Evolutionary conservation across 495 filamentous ascomycete genomes (phyloP).

Genomic region (Penicillium steckii): DNA sequence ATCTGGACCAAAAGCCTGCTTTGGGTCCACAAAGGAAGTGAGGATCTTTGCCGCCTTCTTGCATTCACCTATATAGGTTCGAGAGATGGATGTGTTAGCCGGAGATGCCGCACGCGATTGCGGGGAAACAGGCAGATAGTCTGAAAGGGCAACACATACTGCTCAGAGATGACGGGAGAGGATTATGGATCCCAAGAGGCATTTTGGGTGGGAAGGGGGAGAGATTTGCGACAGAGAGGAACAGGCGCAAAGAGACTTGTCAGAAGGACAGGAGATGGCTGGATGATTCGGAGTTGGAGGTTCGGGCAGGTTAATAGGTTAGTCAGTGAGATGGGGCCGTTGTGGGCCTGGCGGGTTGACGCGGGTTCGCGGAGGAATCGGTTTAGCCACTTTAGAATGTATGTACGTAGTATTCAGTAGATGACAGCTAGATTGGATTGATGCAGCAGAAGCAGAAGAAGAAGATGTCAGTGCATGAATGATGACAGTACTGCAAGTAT

Average conservation of each 20-base stretch:
- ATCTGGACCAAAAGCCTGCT: conserved; percentile 92
- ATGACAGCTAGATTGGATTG: too few relatives aligned
- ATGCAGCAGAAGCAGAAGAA: too few relatives aligned
- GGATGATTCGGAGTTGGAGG: conserved; percentile 20
- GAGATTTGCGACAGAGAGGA: conserved; percentile 5
- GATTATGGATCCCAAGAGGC: conserved; percentile 67
- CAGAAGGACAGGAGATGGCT: conserved; percentile 12
- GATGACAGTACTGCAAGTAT: too few relatives aligned
- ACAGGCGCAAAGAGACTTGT: too few relatives aligned
- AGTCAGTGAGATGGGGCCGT: conserved; percentile 30
- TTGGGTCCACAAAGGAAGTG: conserved; percentile 90
- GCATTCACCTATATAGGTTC: conserved; percentile 66
- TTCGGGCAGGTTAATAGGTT: too few relatives aligned
- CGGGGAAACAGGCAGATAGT: conserved; percentile 32
- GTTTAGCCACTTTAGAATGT: too few relatives aligned
- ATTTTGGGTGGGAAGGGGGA: conserved; percentile 32
- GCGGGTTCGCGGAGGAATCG: conserved; percentile 19
- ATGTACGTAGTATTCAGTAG: too few relatives aligned
- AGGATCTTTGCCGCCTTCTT: conserved; percentile 92
- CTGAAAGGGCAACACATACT: conserved; percentile 44
- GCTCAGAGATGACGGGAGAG: conserved; percentile 62
- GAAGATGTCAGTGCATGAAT: too few relatives aligned
- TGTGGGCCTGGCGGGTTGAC: conserved; percentile 33
- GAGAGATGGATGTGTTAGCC: conserved; percentile 20
- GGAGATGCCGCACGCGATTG: conserved; percentile 29